Conservation (phyloP, 345 rosid species). For the Corymbia maculata region DNA sequence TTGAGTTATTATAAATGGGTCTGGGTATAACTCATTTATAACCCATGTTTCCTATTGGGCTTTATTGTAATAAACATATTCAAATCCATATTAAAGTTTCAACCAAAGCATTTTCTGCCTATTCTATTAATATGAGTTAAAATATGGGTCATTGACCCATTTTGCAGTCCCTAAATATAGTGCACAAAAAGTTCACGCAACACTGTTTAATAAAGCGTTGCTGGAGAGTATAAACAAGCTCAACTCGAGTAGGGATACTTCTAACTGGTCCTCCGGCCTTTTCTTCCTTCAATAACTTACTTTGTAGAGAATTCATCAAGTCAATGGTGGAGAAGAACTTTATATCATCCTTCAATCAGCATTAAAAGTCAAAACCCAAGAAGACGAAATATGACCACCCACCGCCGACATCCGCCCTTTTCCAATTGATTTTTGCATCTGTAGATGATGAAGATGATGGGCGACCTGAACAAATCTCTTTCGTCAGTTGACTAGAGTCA, state of each 20-base stretch:
- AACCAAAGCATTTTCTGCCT: background rate
- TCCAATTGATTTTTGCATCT: background rate
- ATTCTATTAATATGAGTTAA: background rate
- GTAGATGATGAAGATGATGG: background rate
- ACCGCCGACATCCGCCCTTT: background rate
- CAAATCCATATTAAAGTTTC: background rate
- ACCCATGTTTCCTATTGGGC: background rate
- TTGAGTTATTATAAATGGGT: background rate
- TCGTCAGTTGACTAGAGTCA: background rate
- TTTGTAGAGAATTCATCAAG: background rate
- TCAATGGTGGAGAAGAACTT: background rate
- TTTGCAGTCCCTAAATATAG: background rate
- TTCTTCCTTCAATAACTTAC: background rate
- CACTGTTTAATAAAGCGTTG: background rate
- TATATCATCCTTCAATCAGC: background rate
- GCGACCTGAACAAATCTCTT: background rate
- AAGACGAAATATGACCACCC: background rate
- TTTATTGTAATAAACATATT: no score
- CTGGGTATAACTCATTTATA: background rate
- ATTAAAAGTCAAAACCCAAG: background rate
- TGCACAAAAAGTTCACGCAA: background rate
- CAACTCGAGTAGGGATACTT: background rate
- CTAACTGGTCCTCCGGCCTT: background rate
- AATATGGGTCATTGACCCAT: background rate
- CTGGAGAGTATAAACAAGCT: background rate